A percentile compares a stretch with the other conserved stretches of the same genome.
Evolutionary conservation across 441 rosid genomes (phyloP).

Genomic region (Adansonia madagascariensis): DNA sequence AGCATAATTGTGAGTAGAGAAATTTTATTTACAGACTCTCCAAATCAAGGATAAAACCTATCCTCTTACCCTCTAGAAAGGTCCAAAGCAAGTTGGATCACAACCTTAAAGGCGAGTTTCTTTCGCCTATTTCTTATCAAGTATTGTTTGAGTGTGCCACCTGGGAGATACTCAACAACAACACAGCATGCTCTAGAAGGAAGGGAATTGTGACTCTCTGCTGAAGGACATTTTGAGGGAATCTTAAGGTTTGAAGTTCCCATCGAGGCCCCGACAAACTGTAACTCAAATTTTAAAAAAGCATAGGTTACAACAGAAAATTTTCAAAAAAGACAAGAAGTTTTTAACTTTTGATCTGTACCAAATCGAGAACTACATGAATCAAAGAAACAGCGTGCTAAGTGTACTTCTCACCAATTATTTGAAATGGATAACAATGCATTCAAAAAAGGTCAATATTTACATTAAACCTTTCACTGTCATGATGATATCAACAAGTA

Average conservation of each 20-base stretch:
- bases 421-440: background rate
- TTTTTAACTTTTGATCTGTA: background rate
- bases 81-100: constrained; percentile 81
- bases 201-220: constrained; percentile 42
- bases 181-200: constrained; percentile 86
- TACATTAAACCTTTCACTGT: background rate
- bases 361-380: background rate
- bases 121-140: constrained; percentile 66
- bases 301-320: background rate
- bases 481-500: constrained; percentile 5
- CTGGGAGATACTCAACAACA: constrained; percentile 77
- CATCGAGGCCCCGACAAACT: constrained; percentile 88
- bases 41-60: background rate
- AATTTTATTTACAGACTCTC: background rate
- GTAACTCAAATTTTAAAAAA: constrained; percentile 1
- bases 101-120: constrained; percentile 73
- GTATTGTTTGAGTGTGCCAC: constrained; percentile 76
- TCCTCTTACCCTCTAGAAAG: constrained; percentile 72
- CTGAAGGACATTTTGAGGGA: constrained; percentile 45
- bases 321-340: background rate
- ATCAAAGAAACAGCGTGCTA: background rate
- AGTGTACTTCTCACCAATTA: background rate
- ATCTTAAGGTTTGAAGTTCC: constrained; percentile 84
- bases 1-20: background rate
- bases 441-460: constrained; percentile 3